Percentiles rank a stretch among this genome's conserved stretches.
These are phyloP conservation scores for Mycena albidolilacea DNA, from an alignment of 768 basidiomycete species.

Conservation along the genomic window DNA sequence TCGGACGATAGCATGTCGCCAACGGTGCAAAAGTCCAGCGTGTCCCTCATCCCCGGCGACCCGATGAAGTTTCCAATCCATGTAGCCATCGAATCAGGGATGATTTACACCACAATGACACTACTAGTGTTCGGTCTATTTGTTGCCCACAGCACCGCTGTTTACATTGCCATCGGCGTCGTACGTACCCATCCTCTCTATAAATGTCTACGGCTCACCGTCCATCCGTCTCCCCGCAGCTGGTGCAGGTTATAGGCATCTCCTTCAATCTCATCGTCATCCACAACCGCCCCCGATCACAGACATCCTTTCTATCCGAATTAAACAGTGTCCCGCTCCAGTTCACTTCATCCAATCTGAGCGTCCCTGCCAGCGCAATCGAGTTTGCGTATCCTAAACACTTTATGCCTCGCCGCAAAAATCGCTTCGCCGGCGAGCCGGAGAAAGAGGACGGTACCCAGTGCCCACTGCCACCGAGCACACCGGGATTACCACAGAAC, in stretches of 20 bases:
- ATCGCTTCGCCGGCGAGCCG: not conserved
- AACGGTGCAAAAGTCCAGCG: not conserved
- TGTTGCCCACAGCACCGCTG: constrained; percentile 16
- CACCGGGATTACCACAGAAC: constrained; percentile 9
- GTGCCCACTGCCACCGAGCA: not conserved
- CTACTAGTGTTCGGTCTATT: constrained; percentile 26
- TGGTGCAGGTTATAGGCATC: constrained; percentile 36
- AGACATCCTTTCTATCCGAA: not conserved
- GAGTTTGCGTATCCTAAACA: constrained; percentile 37
- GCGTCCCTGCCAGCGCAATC: constrained; percentile 33
- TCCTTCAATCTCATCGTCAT: constrained; percentile 36
- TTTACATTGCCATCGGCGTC: constrained; percentile 23
- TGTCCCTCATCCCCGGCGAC: not conserved
- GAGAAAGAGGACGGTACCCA: constrained; percentile 7
- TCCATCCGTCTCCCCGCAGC: constrained; percentile 6
- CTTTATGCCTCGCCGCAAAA: constrained; percentile 35
- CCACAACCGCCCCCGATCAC: constrained; percentile 16
- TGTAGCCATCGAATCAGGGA: constrained; percentile 31
- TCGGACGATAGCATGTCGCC: constrained; percentile 10
- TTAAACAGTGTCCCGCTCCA: constrained; percentile 25
- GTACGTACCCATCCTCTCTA: constrained; percentile 16
- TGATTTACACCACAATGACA: constrained; percentile 32
- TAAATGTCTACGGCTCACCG: not conserved
- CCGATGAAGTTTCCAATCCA: constrained; percentile 6
- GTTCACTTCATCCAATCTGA: constrained; percentile 20